Evolutionary conservation across 306 rosid genomes (phyloP), one percentile per base, ranked within the genome.

Genomic region (Lotus japonicus): DNA sequence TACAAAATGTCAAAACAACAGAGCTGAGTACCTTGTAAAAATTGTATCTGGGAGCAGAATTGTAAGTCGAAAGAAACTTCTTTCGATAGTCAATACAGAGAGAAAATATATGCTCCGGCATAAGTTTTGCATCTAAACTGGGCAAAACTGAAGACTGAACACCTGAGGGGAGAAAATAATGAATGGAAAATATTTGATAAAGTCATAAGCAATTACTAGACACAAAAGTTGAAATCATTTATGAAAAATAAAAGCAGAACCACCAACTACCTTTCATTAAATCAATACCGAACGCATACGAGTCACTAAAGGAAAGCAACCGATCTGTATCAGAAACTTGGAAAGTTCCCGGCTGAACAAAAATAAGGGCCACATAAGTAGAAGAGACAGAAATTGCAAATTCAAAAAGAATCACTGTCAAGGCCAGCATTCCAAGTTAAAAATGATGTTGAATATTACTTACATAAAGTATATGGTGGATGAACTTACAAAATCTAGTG

Each of bases 31-130:
- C 98, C 98, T 90, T 86, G 84, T 94, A 94, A 75, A 90, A 84
- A 38, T 90, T 94, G 65, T 84, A 88, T 82, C 78, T 83, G 14
- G 18, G 9, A 45, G 87, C 68, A 23, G 82, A 77, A 21, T 60
- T 85, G 60, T 54, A 70, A 58, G 86, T 78, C 6, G 83, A 75
- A 70, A 57, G 68, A 70, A 76, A 79, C 62, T 80, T 84, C 70
- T 60, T 78, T 45, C 66, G 76, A 70, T 77, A 83, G 84, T 90
- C 97, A 77, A 88, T 43, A 72, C 87, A 86, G 72, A 94, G 91
- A 58, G 84, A 82, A 43, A 94, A 55, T 66, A 86, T 77, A 80
- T 90, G 88, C 77, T 94, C 98, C 7, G 94, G 97, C 76, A 85
- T 83, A 36, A 94, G 83, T 76, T 75, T 67, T 12, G 87, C 82